Evolutionary conservation across 2,329 filamentous ascomycete species (phyloP), one percentile per base, ranked within the genome.

Genomic region (Alternaria panax): DNA sequence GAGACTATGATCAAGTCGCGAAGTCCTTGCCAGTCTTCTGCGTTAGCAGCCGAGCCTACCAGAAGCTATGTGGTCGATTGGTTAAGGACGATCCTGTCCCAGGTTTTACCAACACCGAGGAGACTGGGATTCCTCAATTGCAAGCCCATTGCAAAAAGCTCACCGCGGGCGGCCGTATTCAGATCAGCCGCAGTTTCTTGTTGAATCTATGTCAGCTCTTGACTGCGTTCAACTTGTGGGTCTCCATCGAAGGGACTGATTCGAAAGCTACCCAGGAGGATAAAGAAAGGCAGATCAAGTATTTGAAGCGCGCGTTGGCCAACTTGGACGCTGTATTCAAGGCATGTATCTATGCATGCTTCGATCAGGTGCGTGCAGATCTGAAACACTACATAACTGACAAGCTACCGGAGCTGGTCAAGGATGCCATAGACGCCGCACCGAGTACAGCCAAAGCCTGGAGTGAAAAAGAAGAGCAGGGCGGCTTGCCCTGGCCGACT

Each of bases 21-120:
- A 73, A 73, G 8, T 80, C 78, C 0, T 78, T 91, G 0, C 84
- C 87, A 0, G 87, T 90, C 2, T 91, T 89, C 67, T 90, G 87
- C 61, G 85, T 90, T 16, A 88, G 85, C 57, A 86, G 84, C 46
- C 79, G 84, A 43, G 87, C 84, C 0, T 90, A 88, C 54, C 87
- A 90, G 65, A 86, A 87, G 65, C 74, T 90, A n/a, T 78, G 80
- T 38, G 86, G 84, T 1, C 80, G 85, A 4, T 69, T 89, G 8
- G 70, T 78, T 51, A 83, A 84, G 41, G 87, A 90, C 52, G 75
- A 79, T 2, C 65, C 76, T 11, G 79, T 86, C 2, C 75, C 80
- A 12, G 87, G 87, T 0, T 90, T 89, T 68, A 71, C 74, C 1
- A 73, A 77, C 4, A 38, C 78, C 0, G 80, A 85, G 3, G 83